These are phyloP conservation scores for Chalciporus sphaerocephalus DNA, from an alignment of 768 basidiomycete species.

Conservation along the genomic window DNA sequence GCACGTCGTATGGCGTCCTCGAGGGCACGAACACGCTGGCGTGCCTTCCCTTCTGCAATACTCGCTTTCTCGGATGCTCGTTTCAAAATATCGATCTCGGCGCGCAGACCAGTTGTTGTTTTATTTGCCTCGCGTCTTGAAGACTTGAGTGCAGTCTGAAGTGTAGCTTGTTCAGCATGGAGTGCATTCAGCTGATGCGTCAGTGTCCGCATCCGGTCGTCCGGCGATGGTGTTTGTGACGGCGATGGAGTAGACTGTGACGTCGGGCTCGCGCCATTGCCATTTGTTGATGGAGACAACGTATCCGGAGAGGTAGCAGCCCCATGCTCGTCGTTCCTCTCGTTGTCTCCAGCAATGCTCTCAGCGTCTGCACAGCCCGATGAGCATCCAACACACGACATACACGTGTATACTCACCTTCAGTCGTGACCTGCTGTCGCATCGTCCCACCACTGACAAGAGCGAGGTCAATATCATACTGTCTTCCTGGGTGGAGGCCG, in stretches of 20 bases:
- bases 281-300: constrained; percentile 28
- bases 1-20: constrained; percentile 87
- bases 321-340: constrained; percentile 18
- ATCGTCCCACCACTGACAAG: constrained; percentile 63
- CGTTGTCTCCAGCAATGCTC: constrained; percentile 19
- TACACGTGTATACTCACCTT: constrained; percentile 38
- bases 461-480: constrained; percentile 85
- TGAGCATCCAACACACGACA: constrained; percentile 7
- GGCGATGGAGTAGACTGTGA: constrained; percentile 22
- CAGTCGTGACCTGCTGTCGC: constrained; percentile 64
- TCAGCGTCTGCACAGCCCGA: constrained; percentile 16
- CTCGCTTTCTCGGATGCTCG: constrained; percentile 78
- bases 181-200: constrained; percentile 62
- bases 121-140: constrained; percentile 80
- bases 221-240: constrained; percentile 42
- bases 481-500: constrained; percentile 80
- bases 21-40: constrained; percentile 81
- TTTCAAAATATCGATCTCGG: constrained; percentile 81
- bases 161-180: constrained; percentile 60
- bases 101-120: constrained; percentile 71
- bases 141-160: constrained; percentile 68
- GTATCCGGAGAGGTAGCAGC: constrained; percentile 9
- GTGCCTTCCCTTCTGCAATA: constrained; percentile 70
- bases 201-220: constrained; percentile 64
- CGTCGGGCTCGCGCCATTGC: constrained; percentile 16